phyloP scores from a whole-genome alignment of 2,329 filamentous ascomycete genomes.

The Penicillium sp. region DNA sequence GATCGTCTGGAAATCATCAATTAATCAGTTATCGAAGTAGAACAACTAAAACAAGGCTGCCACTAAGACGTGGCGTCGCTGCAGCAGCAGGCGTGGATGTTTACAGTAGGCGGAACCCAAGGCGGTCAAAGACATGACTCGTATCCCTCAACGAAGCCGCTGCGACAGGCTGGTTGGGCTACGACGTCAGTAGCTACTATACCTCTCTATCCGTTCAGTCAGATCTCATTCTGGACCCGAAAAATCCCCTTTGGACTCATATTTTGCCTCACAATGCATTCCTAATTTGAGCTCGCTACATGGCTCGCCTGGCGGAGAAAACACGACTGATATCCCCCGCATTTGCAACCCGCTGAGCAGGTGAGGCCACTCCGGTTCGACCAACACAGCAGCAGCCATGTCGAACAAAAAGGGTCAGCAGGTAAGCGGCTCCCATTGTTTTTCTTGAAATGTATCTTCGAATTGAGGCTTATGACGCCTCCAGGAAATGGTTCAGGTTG shows the following conservation, averaged over 20 bases:
- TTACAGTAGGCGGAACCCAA: neutral
- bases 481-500: conserved; percentile 99
- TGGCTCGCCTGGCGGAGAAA: conserved; percentile 20
- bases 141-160: neutral
- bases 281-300: conserved; percentile 12
- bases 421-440: conserved; percentile 53
- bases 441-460: neutral
- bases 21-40: neutral
- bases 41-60: too few relatives aligned
- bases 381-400: conserved; percentile 32
- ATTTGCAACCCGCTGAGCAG: conserved; percentile 22
- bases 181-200: neutral
- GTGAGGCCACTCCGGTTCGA: conserved; percentile 15
- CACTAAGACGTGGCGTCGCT: neutral
- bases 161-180: neutral
- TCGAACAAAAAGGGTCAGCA: conserved; percentile 64
- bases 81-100: neutral
- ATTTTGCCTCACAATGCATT: conserved; percentile 8
- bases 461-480: conserved; percentile 5
- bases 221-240: neutral
- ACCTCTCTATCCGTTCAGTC: neutral
- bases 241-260: neutral
- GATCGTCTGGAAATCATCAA: neutral
- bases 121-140: neutral
- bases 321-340: conserved; percentile 18